Base-by-base conservation (phyloP, 2,329 filamentous ascomycete genomes). In the Epichloe sylvatica region DNA sequence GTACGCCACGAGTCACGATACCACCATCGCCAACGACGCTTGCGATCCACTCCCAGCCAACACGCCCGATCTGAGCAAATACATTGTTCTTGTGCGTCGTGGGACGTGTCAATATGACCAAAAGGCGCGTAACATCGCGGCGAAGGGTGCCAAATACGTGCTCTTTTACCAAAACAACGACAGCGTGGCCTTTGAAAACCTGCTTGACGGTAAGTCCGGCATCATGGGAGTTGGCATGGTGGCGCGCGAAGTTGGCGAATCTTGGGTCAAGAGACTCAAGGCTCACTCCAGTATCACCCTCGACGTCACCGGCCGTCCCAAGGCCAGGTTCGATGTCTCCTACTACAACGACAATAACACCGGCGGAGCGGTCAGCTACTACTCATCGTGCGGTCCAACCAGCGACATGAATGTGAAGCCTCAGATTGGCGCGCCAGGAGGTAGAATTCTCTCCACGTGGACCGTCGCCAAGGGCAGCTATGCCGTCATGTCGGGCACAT, bases 341-440 rank as follows among this genome's bases (percentile, higher is more conserved):
- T 5, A 37, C 1, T 2, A n/a, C 12, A 9, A 11, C 51, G 60
- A 61, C 4, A 36, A 36, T 1, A 45, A 56, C 0, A 73, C 70
- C 0, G 74, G 72, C 1, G 78, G 77, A 4, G 72, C 69, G 43
- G 58, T 74, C 30, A 77, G 71, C 55, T 63, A 61, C 11, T 80
- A 67, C 60, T 76, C 73, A 25, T 74, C 72, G 2, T 82, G 77
- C 78, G 78, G 78, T 12, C 78, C 78, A 1, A 78, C 72, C 3
- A 80, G 70, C 59, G 77, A 81, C 55, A 65, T 77, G 52, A 70
- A 74, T 40, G 60, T 75, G 42, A 78, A 77, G 60, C 76, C 77
- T 0, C 70, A 78, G 53, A 60, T 79, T 40, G 72, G 70, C n/a
- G 68, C 75, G 1, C 74, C 76, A 2, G 76, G 77, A 37, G 75